Base-by-base conservation (phyloP, 345 rosid genomes). In the Carallia pectinifolia region DNA sequence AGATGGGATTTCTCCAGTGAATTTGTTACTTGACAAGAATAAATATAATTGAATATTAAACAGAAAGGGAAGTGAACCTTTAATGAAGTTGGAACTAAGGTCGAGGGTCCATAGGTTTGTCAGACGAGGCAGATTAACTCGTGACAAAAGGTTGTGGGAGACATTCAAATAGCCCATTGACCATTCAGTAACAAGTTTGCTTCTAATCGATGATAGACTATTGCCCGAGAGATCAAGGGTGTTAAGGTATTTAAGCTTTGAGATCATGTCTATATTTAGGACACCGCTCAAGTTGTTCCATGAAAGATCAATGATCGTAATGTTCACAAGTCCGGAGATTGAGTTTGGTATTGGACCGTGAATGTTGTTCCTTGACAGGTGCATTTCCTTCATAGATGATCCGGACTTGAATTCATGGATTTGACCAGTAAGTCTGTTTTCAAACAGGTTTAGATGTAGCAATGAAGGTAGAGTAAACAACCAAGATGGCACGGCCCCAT, bases 221-320 rank as follows among this genome's bases (percentile, higher is more conserved):
- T 65, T 72, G 9, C 27, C 19, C 19, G 79, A 68, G 36, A 85
- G 70, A 39, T 40, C 37, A 5, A 70, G 61, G 0, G 0, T 8
- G 1, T 0, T 0, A 1, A 82, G 76, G 7, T 76, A 64, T 48
- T 38, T 9, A 8, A 78, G 70, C 29, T 37, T 70, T 38, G 66
- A 23, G 30, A 81, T 53, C 76, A 58, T 33, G 6, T 66, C 10
- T 8, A 70, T 15, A 30, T 78, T 37, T 0, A 76, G 38, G 34
- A 30, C n/a, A 5, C 77, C 65, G 33, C 64, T 75, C 23, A 79
- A 69, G 4, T 65, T 75, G 65, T 79, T 79, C 1, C 69, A 75
- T 1, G 74, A 64, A 8, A 75, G 48, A 23, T 54, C 10, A 31
- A 75, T 48, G 30, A 18, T 1, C 6, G 58, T 33, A 10, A 72